Base-by-base conservation (phyloP, 2,329 filamentous ascomycete species). In the Alternaria sp. region DNA sequence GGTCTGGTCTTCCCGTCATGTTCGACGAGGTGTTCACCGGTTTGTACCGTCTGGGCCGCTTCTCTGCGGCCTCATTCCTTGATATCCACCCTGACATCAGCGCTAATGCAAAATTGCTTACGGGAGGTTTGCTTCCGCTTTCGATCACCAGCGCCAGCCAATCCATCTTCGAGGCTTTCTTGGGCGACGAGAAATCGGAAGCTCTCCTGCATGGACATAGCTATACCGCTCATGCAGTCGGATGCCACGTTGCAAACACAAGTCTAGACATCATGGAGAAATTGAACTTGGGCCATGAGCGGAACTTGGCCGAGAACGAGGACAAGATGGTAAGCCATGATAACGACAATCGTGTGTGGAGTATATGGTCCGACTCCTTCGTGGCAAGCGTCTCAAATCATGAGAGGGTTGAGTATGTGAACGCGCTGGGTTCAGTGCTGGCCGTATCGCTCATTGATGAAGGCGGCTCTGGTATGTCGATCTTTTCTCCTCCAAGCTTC, bases 11-110 rank as follows among this genome's bases (percentile, higher is more conserved):
- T 5, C 93, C 93, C 0, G 82, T 96, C 43, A 84, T 96, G 69
- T 93, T 93, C 67, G 93, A 97, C 74, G 93, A 96, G 76, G 93
- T 96, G 36, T 96, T 97, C 79, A 95, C 92, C 0, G 93, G 93
- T 1, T 83, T 96, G 5, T 94, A 94, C 77, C 91, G 93, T 12
- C 88, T 97, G 0, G 93, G 93, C 3, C 87, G 89, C 43, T 88
- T 90, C 73, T 89, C 87, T 1, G 85, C 92, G 0, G 88, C 91
- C 0, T 89, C 89, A 0, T 91, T 95, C 77, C 85, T 96, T 4
- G 83, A 83, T 6, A 81, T 88, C 0, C 79, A 92, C 30, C 86
- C 93, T 0, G 93, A 96, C 71, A 90, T 96, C 50, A 89, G 89
- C 0, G 90, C 93, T 0, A 90, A 96, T 72, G 93, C 93, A 6